These are phyloP conservation scores for Fragilaria crotonensis DNA, from an alignment of 108 stramenopile species.

Conservation along the genomic window DNA sequence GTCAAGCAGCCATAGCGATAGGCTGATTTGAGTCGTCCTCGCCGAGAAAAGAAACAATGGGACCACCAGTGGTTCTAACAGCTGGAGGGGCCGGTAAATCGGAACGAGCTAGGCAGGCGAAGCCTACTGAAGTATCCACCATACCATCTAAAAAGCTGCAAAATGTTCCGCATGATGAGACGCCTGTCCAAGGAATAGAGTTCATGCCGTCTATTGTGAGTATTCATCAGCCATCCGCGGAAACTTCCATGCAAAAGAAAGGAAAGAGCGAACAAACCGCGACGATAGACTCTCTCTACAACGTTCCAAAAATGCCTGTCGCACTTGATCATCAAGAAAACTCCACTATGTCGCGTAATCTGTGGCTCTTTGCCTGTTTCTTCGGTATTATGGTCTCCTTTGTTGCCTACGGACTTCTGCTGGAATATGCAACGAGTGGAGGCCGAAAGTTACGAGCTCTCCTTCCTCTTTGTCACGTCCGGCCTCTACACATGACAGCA, in stretches of 20 bases:
- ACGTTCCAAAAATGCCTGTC: background rate
- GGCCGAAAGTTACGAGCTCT: conserved; percentile 87
- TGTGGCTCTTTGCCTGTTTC: conserved; percentile 85
- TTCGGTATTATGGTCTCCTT: conserved; percentile 88
- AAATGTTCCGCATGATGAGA: background rate
- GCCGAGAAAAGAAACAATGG: background rate
- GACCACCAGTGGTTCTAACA: background rate
- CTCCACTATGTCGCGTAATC: background rate
- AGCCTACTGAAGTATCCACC: background rate
- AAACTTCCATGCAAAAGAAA: background rate
- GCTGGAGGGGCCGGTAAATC: background rate
- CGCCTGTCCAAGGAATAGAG: background rate
- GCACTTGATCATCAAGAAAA: too few species aligned
- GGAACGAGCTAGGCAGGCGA: background rate
- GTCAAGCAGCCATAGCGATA: too few species aligned
- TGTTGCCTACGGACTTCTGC: conserved; percentile 84
- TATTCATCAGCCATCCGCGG: background rate
- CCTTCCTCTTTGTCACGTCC: conserved; percentile 92
- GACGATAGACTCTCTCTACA: background rate
- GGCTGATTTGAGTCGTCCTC: background rate
- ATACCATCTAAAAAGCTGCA: background rate
- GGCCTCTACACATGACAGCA: conserved; percentile 84
- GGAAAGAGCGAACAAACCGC: background rate
- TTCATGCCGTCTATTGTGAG: background rate
- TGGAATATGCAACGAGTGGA: conserved; percentile 93